Percentiles rank a stretch among this genome's conserved stretches.
These are phyloP conservation scores for Prillingera fragicola DNA, from an alignment of 1,284 basidiomycete genomes.

Conservation along the genomic window DNA sequence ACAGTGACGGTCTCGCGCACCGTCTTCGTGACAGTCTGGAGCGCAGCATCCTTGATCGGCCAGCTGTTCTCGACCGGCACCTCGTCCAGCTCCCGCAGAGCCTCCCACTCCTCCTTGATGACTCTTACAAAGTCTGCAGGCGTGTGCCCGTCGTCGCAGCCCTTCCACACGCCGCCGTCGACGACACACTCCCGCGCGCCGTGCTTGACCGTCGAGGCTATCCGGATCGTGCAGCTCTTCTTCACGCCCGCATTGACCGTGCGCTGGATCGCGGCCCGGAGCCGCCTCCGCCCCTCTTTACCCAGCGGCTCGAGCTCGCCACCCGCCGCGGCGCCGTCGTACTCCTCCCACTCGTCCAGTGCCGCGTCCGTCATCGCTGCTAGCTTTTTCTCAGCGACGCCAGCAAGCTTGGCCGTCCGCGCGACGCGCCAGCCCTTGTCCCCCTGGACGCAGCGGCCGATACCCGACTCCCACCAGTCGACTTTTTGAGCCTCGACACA, in stretches of 20 bases:
- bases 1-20: too few relatives aligned
- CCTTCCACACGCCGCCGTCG: slow-evolving; percentile 66
- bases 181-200: slow-evolving; percentile 63
- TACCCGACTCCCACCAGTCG: slow-evolving; percentile 60
- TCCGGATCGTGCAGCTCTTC: slow-evolving; percentile 78
- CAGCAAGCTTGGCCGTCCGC: not conserved
- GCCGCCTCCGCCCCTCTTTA: slow-evolving; percentile 45
- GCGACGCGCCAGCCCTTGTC: slow-evolving; percentile 1
- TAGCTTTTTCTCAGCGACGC: too few relatives aligned
- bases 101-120: slow-evolving; percentile 64
- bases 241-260: slow-evolving; percentile 58
- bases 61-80: too few relatives aligned
- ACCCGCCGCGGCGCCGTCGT: slow-evolving; percentile 11
- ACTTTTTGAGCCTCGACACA: slow-evolving; percentile 62
- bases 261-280: slow-evolving; percentile 57
- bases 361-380: not conserved
- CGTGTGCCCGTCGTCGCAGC: slow-evolving; percentile 73
- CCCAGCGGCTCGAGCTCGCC: slow-evolving; percentile 54
- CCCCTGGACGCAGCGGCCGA: slow-evolving; percentile 56
- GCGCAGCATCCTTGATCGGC: too few relatives aligned
- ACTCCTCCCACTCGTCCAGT: slow-evolving; percentile 4
- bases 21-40: too few relatives aligned
- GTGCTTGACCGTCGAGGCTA: slow-evolving; percentile 50
- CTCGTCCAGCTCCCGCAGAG: too few relatives aligned
- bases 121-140: slow-evolving; percentile 68